Evolutionary conservation across 164 flowering plant species (phyloP), one percentile per base, ranked within the genome.

Genomic region (Magnolia kwangsiensis): DNA sequence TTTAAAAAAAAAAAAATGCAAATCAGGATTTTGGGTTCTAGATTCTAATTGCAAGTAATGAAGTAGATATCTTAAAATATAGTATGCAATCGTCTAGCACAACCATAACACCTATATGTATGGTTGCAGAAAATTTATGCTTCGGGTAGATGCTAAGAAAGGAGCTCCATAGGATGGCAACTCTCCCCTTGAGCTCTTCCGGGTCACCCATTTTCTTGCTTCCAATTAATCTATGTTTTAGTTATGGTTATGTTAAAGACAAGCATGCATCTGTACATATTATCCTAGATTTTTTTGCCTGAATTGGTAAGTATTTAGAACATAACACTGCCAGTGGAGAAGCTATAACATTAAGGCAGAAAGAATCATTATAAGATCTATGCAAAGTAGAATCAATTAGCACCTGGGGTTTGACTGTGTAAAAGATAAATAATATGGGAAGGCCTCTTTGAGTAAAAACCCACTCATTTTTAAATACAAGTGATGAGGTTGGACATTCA

Each of bases 91-190:
- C 29, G 16, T 4, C 68, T 65, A 24, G 31, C 13, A 65, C 37
- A 16, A 14, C n/a, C 50, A 68, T 68, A 14, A 68, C 10, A 13
- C 8, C 50, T 63, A 31, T 73, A 14, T 49, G 31, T 29, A 37
- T 83, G 75, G 73, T 51, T 88, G 82, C 92, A 96, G 99, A 87
- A 91, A 92, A 77, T 91, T 94, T 76, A 96, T 96, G 99, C 94
- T 96, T 72, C 92, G 92, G 23, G 97, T 96, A 23, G 97, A 92
- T 91, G 90, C 99, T 80, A 91, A 89, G 84, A 98, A 96, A 77
- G 99, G 98, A 78, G 90, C 93, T 78, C 97, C 99, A 63, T 94
- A 88, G 81, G 98, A 94, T 83, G 99, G 99, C 58, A 87, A 82
- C 81, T 91, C 97, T 78, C 87, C 92, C 72, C 89, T 96, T 84